Evolutionary conservation across 768 basidiomycete genomes (phyloP).

Genomic region (Boletus reticuloceps): DNA sequence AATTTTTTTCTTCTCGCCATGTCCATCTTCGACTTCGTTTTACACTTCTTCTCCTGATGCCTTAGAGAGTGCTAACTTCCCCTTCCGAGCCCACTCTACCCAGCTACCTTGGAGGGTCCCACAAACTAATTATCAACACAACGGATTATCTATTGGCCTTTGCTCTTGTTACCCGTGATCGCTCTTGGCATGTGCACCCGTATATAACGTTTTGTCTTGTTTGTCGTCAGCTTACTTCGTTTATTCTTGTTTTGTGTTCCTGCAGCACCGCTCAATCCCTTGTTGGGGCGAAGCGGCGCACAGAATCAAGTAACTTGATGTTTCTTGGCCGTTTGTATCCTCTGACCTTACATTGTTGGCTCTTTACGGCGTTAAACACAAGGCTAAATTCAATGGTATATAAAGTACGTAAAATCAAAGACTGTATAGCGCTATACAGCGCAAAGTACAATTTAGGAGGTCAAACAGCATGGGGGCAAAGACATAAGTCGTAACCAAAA

Average conservation of each 20-base stretch:
- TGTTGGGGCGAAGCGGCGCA: constrained; percentile 4
- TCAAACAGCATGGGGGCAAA: not conserved
- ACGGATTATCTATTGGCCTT: constrained; percentile 32
- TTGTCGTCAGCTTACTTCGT: constrained; percentile 24
- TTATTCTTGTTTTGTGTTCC: constrained; percentile 33
- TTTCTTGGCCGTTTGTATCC: constrained; percentile 14
- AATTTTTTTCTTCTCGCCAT: constrained; percentile 12
- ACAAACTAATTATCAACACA: constrained; percentile 28
- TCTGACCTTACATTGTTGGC: not conserved
- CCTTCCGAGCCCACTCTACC: constrained; percentile 17
- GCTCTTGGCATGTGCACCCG: constrained; percentile 37
- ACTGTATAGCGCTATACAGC: not conserved
- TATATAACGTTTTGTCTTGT: constrained; percentile 35
- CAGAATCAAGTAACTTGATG: constrained; percentile 3
- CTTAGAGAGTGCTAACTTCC: constrained; percentile 14
- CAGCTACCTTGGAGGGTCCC: constrained; percentile 14
- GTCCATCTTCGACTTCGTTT: constrained; percentile 23
- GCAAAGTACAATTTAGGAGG: constrained; percentile 15
- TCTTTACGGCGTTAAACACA: not conserved
- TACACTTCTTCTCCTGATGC: constrained; percentile 12
- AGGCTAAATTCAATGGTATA: constrained; percentile 8
- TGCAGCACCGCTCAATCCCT: constrained; percentile 3
- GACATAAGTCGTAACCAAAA: not conserved
- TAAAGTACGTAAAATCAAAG: constrained; percentile 2
- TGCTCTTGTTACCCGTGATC: constrained; percentile 36